Evolutionary conservation across 1,284 basidiomycete genomes (phyloP).

Genomic region (Takashimella koratensis): DNA sequence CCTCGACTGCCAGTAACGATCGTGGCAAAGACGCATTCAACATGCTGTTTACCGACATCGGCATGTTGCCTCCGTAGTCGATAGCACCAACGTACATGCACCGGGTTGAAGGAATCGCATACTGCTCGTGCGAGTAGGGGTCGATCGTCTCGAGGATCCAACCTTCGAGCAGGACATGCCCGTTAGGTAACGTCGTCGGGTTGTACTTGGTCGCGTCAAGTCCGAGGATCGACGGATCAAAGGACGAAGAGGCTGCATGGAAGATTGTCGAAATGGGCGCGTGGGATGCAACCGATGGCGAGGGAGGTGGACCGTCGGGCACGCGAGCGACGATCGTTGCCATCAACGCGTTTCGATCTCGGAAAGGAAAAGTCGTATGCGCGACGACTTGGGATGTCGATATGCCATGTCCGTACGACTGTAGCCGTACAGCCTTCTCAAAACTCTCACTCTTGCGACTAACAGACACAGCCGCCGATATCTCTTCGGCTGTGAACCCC

Average conservation of each 20-base stretch:
- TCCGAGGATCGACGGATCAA: conserved; percentile 61
- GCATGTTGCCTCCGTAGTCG: conserved; percentile 84
- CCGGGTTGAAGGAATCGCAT: conserved; percentile 88
- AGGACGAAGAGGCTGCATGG: conserved; percentile 67
- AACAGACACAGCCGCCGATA: conserved; percentile 67
- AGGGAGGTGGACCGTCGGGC: conserved; percentile 50
- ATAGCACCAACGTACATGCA: conserved; percentile 84
- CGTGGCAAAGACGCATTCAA: conserved; percentile 72
- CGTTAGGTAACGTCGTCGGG: conserved; percentile 67
- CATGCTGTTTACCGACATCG: conserved; percentile 79
- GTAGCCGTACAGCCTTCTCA: conserved; percentile 65
- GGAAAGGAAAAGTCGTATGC: conserved; percentile 83
- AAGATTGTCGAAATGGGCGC: conserved; percentile 58
- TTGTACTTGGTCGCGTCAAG: conserved; percentile 68
- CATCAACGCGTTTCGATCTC: conserved; percentile 80
- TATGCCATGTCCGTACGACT: conserved; percentile 75
- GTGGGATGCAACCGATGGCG: conserved; percentile 47
- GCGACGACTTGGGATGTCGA: conserved; percentile 52
- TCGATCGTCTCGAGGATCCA: conserved; percentile 98
- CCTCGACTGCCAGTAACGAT: conserved; percentile 66
- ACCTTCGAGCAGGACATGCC: conserved; percentile 81
- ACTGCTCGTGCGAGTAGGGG: conserved; percentile 92
- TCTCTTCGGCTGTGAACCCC: conserved; percentile 89
- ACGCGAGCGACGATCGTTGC: conserved; percentile 69
- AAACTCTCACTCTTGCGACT: conserved; percentile 38